Evolutionary conservation across 2,329 filamentous ascomycete genomes (phyloP), one percentile per base, ranked within the genome.

Genomic region (Colletotrichum brevisporum): DNA sequence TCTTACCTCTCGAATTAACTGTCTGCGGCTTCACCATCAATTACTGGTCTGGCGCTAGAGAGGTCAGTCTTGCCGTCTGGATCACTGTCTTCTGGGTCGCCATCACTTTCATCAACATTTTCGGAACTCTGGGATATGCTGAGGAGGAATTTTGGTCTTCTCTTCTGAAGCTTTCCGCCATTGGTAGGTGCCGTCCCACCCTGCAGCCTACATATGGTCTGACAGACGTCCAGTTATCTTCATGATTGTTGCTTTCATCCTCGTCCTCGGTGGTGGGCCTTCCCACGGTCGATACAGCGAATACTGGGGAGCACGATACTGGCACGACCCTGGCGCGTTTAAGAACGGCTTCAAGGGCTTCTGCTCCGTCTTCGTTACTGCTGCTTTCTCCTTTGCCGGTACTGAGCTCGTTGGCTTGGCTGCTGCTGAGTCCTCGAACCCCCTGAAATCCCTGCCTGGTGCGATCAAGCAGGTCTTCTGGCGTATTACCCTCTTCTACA

Each of bases 401-500:
- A 93, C 91, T 0, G 92, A 94, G 76, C 83, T 93, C 2, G 91
- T 94, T n/a, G 92, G 91, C 73, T 85, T 94, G 3, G 91, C 91
- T 3, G 91, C 91, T 1, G 91, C 91, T 6, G 92, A 94, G 78
- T 89, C 91, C 0, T 80, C 82, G 10, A 93, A 93, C 75, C 92
- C 92, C 0, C 86, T 89, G 65, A 90, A 92, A 76, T 88, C 91
- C 0, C 86, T 97, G 1, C 94, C 94, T 0, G 90, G 89, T 2
- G 94, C 94, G 5, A 91, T 95, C 75, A 97, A 96, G 82, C 94
- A 97, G 77, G 93, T 88, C 39, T 88, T 88, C 67, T 88, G 86
- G 85, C 84, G 86, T 72, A 88, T 88, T 69, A 86, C 83, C 0
- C 76, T 88, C 70, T 88, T 88, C 72, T 88, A 88, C 71, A 78